These are phyloP conservation scores for Jamesozyma rosinii DNA, from an alignment of 805 yeast genomes.

Conservation along the genomic window DNA sequence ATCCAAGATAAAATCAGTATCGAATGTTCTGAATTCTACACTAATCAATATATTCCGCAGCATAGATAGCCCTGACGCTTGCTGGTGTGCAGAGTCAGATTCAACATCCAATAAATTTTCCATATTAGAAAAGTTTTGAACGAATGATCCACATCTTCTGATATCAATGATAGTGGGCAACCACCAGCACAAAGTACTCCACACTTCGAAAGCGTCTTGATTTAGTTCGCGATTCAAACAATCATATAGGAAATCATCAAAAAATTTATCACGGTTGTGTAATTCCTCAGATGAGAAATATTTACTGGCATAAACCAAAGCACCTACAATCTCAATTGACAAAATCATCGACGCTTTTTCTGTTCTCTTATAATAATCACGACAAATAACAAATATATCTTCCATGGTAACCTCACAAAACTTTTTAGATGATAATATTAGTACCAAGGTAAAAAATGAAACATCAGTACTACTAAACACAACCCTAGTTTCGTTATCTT, in stretches of 20 bases:
- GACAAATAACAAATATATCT: conserved; percentile 45
- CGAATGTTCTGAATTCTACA: conserved; percentile 47
- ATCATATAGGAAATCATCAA: conserved; percentile 36
- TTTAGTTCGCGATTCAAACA: conserved; percentile 52
- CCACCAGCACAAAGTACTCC: conserved; percentile 76
- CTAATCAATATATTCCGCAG: conserved; percentile 42
- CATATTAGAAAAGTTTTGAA: conserved; percentile 38
- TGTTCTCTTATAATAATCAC: conserved; percentile 45
- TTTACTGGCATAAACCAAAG: conserved; percentile 45
- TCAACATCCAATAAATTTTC: conserved; percentile 34
- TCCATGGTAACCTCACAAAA: conserved; percentile 34
- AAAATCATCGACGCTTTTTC: conserved; percentile 74
- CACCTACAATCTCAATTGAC: conserved; percentile 59
- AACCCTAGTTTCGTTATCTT: conserved; percentile 61
- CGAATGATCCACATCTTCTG: conserved; percentile 53
- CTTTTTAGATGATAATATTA: conserved; percentile 40
- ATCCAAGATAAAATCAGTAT: conserved; percentile 37
- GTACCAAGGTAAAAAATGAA: conserved; percentile 42
- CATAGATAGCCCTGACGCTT: conserved; percentile 48
- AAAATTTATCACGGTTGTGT: conserved; percentile 37
- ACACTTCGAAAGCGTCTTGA: conserved; percentile 63
- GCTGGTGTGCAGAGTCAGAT: conserved; percentile 55
- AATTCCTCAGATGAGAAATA: conserved; percentile 32
- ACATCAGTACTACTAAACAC: conserved; percentile 61
- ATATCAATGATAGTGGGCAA: conserved; percentile 54